phyloP scores from a whole-genome alignment of 2,329 filamentous ascomycete genomes.

The Xylariales sp. region DNA sequence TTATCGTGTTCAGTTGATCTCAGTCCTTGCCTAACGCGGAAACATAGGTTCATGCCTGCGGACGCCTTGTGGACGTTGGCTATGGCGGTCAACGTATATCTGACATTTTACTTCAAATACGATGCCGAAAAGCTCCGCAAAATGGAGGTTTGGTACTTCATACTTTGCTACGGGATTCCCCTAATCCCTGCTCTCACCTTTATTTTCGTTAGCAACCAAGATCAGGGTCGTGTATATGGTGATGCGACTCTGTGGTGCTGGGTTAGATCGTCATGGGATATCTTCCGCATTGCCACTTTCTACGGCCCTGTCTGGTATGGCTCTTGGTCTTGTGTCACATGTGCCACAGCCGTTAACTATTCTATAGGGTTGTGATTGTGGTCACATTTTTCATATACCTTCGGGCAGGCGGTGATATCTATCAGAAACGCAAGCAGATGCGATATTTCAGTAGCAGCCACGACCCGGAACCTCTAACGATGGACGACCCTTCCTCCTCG shows the following conservation, averaged over 20 bases:
- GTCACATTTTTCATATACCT: slow-evolving; percentile 62
- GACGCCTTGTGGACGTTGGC: slow-evolving; percentile 73
- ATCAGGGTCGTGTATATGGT: slow-evolving; percentile 61
- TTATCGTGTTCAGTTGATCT: slow-evolving; percentile 6
- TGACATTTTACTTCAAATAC: slow-evolving; percentile 75
- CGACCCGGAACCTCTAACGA: slow-evolving; percentile 34
- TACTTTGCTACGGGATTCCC: slow-evolving; percentile 68
- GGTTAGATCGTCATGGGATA: slow-evolving; percentile 63
- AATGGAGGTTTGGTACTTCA: slow-evolving; percentile 67
- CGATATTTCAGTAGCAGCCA: slow-evolving; percentile 46
- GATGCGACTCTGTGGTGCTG: slow-evolving; percentile 79
- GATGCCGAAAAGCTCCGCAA: slow-evolving; percentile 57
- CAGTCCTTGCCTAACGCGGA: background rate
- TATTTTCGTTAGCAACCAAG: slow-evolving; percentile 55
- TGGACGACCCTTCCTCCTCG: slow-evolving; percentile 43
- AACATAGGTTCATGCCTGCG: slow-evolving; percentile 67
- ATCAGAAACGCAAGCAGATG: slow-evolving; percentile 60
- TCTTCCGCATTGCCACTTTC: slow-evolving; percentile 68
- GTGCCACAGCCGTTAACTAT: slow-evolving; percentile 9
- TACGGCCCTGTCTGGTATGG: slow-evolving; percentile 66
- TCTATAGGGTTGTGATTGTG: slow-evolving; percentile 52
- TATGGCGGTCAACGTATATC: slow-evolving; percentile 80
- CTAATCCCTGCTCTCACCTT: slow-evolving; percentile 64
- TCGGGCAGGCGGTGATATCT: slow-evolving; percentile 62
- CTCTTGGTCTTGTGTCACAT: background rate